Evolutionary conservation across 371 early-diverging fungal genomes (phyloP).

Genomic region (Mucor lusitanicus): DNA sequence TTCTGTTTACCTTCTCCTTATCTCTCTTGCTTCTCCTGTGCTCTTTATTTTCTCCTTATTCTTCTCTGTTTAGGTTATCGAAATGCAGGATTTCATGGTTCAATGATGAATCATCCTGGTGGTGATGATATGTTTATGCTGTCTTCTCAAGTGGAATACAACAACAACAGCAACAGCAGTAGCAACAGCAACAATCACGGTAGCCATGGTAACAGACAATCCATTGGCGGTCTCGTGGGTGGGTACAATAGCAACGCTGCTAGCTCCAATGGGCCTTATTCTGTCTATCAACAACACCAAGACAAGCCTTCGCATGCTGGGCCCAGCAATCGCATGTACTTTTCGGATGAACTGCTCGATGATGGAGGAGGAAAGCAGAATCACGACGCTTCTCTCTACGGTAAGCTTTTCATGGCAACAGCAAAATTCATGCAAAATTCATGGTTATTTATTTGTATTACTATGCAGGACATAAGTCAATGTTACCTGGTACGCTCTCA

Average conservation of each 20-base stretch:
- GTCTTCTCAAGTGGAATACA: constrained; percentile 23
- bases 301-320: not conserved
- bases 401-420: not conserved
- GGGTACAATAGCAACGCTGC: constrained; percentile 1
- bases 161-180: not conserved
- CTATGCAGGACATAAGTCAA: constrained; percentile 7
- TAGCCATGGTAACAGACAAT: not conserved
- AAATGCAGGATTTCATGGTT: not conserved
- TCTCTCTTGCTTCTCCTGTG: not conserved
- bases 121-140: constrained; percentile 17
- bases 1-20: not conserved
- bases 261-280: constrained; percentile 1
- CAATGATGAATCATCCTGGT: not conserved
- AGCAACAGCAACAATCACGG: not conserved
- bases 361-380: constrained; percentile 1
- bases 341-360: constrained; percentile 16
- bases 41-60: not conserved
- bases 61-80: not conserved
- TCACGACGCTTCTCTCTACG: not conserved
- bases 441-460: not conserved
- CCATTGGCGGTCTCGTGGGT: constrained; percentile 6
- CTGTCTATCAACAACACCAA: constrained; percentile 12
- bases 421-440: not conserved
- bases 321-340: constrained; percentile 6
- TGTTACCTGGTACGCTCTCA: constrained; percentile 14